phyloP scores from a whole-genome alignment of 257 asterid genomes.

The Paulownia fortunei region DNA sequence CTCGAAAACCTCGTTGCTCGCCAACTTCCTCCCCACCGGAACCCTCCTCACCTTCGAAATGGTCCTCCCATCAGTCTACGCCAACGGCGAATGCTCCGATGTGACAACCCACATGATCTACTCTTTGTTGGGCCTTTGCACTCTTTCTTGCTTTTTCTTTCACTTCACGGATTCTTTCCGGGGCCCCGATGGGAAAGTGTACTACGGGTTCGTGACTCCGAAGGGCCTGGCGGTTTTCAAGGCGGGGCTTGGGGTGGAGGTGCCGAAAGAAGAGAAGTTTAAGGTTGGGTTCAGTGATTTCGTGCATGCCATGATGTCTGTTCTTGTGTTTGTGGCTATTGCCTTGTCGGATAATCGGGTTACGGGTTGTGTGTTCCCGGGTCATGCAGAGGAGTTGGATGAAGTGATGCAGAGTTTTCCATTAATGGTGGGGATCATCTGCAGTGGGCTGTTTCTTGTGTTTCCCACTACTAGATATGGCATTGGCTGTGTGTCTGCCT shows the following conservation, averaged over 20 bases:
- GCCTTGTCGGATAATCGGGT: constrained; percentile 87
- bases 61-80: constrained; percentile 85
- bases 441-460: constrained; percentile 86
- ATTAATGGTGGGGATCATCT: constrained; percentile 79
- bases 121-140: constrained; percentile 61
- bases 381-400: constrained; percentile 71
- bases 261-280: constrained; percentile 69
- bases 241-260: constrained; percentile 66
- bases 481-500: constrained; percentile 77
- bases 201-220: constrained; percentile 83
- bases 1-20: constrained; percentile 79
- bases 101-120: constrained; percentile 73
- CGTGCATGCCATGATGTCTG: constrained; percentile 88
- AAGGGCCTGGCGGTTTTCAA: constrained; percentile 80
- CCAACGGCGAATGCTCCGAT: constrained; percentile 65
- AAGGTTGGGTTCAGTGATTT: constrained; percentile 71
- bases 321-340: constrained; percentile 73
- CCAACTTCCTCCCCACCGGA: constrained; percentile 90
- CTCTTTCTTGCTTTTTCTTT: constrained; percentile 88
- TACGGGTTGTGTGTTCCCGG: constrained; percentile 78
- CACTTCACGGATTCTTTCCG: constrained; percentile 94
- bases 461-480: constrained; percentile 90
- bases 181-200: constrained; percentile 74
- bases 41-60: constrained; percentile 91
- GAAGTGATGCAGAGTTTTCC: constrained; percentile 95